These are phyloP conservation scores for Agastache rugosa DNA, from an alignment of 257 asterid species.

Conservation along the genomic window DNA sequence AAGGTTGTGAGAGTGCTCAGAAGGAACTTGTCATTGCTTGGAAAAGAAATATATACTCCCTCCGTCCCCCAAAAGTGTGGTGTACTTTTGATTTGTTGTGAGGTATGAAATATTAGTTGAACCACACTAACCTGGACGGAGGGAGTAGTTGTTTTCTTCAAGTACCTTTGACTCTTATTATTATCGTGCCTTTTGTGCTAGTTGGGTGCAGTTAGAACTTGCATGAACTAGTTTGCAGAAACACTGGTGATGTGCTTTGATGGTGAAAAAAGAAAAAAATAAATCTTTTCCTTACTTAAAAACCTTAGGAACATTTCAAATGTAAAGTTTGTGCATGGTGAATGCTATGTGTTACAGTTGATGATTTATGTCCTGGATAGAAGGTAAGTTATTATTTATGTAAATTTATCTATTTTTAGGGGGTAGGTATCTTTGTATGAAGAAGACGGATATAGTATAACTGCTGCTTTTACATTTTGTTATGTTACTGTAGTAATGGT, in stretches of 20 bases:
- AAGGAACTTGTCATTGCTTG: not conserved
- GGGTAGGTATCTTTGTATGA: not conserved
- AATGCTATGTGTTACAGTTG: not conserved
- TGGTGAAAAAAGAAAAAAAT: not conserved
- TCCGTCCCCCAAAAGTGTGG: too few species aligned
- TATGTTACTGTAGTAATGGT: not conserved
- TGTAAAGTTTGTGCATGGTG: not conserved
- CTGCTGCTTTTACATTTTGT: not conserved
- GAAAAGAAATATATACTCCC: not conserved
- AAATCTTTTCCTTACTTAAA: not conserved
- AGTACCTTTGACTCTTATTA: not conserved
- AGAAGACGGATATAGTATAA: not conserved
- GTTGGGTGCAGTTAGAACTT: not conserved
- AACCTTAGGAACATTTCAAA: not conserved
- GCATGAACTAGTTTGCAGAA: not conserved
- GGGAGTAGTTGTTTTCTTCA: not conserved
- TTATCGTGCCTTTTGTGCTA: too few species aligned
- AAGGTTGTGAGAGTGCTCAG: not conserved
- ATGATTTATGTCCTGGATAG: not conserved
- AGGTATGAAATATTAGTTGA: too few species aligned
- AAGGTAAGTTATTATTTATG: not conserved
- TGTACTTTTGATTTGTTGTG: too few species aligned
- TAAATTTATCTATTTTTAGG: not conserved
- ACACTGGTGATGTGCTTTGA: not conserved
- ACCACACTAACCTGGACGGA: too few species aligned